A percentile compares a stretch with the other conserved stretches of the same genome.
Evolutionary conservation across 768 basidiomycete genomes (phyloP).

Genomic region (Termitomyces sp.): DNA sequence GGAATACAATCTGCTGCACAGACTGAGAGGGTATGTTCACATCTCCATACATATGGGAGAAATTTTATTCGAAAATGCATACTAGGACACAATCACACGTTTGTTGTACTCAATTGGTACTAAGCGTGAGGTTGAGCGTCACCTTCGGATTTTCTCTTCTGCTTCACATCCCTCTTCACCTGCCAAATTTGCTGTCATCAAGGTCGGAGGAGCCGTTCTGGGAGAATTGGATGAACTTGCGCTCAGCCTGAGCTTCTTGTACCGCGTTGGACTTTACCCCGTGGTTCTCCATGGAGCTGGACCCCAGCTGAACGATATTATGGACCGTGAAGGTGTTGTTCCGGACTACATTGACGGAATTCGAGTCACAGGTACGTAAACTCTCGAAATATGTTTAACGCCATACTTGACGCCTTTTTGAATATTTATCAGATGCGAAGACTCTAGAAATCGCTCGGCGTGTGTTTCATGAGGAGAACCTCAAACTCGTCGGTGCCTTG

Average conservation of each 20-base stretch:
- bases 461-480: slow-evolving; percentile 96
- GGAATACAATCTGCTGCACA: slow-evolving; percentile 64
- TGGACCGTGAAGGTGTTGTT: slow-evolving; percentile 88
- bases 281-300: slow-evolving; percentile 96
- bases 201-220: slow-evolving; percentile 95
- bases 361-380: slow-evolving; percentile 82
- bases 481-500: slow-evolving; percentile 89
- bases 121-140: slow-evolving; percentile 96
- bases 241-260: slow-evolving; percentile 92
- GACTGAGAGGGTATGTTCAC: slow-evolving; percentile 63
- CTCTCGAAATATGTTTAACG: neutral
- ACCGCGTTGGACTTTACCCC: slow-evolving; percentile 96
- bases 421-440: slow-evolving; percentile 66
- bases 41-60: neutral
- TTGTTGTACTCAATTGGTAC: slow-evolving; percentile 96
- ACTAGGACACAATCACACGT: slow-evolving; percentile 93
- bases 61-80: neutral
- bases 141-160: slow-evolving; percentile 97
- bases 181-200: slow-evolving; percentile 96
- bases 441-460: slow-evolving; percentile 93
- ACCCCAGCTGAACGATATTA: slow-evolving; percentile 91
- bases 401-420: neutral
- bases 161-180: slow-evolving; percentile 86
- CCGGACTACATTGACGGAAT: slow-evolving; percentile 99
- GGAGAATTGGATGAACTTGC: slow-evolving; percentile 92